Evolutionary conservation across 805 yeast species (phyloP).

Genomic region (Limtongia smithiae): DNA sequence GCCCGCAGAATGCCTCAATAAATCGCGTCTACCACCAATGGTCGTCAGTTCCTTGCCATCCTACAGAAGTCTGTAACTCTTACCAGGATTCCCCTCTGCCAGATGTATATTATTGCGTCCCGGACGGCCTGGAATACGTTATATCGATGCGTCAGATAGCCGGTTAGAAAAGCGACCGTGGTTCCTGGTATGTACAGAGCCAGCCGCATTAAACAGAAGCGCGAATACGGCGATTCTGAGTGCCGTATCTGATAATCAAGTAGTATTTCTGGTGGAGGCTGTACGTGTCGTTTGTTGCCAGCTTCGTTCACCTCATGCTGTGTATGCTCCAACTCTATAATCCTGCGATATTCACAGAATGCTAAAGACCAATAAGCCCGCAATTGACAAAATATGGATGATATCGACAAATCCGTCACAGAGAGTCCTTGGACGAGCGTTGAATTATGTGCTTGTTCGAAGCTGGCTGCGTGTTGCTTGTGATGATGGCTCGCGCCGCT

Average conservation of each 20-base stretch:
- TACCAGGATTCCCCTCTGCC: conserved; percentile 15
- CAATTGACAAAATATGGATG: too few relatives aligned
- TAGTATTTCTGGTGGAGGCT: not conserved
- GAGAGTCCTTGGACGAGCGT: too few relatives aligned
- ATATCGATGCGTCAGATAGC: conserved; percentile 23
- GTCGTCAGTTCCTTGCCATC: not conserved
- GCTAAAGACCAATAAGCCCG: too few relatives aligned
- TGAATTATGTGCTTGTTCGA: too few relatives aligned
- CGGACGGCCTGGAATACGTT: conserved; percentile 6
- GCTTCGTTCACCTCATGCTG: too few relatives aligned
- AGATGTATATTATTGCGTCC: conserved; percentile 1
- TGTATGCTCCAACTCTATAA: too few relatives aligned
- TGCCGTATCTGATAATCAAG: not conserved
- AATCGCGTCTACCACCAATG: conserved; percentile 8
- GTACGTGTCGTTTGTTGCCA: too few relatives aligned
- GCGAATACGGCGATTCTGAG: not conserved
- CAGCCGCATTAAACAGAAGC: conserved; percentile 17
- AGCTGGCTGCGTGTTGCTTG: too few relatives aligned
- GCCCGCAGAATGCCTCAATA: conserved; percentile 12
- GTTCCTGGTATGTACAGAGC: conserved; percentile 5
- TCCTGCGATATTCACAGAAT: too few relatives aligned
- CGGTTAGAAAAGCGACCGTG: conserved; percentile 15
- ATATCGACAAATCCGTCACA: too few relatives aligned
- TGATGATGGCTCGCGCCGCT: too few relatives aligned
- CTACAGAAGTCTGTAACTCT: not conserved